These are phyloP conservation scores for Zoysia pacifica DNA, from an alignment of 176 grass and related monocot species.

Conservation along the genomic window DNA sequence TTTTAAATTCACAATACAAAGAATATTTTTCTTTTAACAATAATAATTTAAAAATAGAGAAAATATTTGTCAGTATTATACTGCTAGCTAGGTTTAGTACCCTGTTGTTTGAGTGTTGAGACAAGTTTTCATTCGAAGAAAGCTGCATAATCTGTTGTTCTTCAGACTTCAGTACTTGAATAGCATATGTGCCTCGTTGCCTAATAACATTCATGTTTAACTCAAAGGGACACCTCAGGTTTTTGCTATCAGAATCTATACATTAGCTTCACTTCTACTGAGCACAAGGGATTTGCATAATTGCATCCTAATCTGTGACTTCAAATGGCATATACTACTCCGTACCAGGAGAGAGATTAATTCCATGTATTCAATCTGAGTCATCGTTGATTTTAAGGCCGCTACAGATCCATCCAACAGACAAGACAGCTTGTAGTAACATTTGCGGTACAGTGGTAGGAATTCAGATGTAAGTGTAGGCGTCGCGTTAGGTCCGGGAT, in stretches of 20 bases:
- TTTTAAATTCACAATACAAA: no score
- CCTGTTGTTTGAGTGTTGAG: no score
- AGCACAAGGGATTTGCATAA: not conserved
- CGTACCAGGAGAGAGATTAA: not conserved
- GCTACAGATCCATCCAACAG: not conserved
- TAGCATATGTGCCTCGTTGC: no score
- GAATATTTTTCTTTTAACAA: no score
- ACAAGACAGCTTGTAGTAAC: not conserved
- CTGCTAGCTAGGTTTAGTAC: no score
- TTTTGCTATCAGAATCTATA: constrained; percentile 25
- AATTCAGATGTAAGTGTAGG: constrained; percentile 19
- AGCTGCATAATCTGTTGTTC: no score
- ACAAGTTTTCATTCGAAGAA: no score
- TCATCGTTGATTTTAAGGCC: not conserved
- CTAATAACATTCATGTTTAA: no score
- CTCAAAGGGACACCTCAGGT: no score
- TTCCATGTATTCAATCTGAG: constrained; percentile 9
- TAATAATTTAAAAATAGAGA: no score
- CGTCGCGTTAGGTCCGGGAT: constrained; percentile 41
- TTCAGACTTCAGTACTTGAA: no score
- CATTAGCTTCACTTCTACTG: not conserved
- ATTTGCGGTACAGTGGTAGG: constrained; percentile 16
- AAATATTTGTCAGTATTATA: no score
- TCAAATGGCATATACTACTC: constrained; percentile 7
- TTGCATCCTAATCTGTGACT: constrained; percentile 10